Evolutionary conservation across 2,329 filamentous ascomycete genomes (phyloP).

Genomic region (Ceratocystis albifundus): DNA sequence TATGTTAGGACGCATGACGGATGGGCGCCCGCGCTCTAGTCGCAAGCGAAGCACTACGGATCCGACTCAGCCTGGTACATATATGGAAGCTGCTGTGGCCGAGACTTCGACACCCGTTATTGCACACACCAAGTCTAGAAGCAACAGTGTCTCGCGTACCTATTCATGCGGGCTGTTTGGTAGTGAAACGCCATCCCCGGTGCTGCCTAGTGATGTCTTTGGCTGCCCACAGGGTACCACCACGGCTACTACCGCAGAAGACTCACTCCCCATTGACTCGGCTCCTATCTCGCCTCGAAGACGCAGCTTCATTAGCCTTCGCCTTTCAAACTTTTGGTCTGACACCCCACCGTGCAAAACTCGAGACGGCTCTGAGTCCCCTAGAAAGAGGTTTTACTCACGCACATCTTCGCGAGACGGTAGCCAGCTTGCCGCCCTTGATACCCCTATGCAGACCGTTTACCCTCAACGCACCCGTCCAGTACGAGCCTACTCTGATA

Average conservation of each 20-base stretch:
- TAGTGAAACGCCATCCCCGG: not conserved
- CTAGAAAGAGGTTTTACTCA: conserved; percentile 18
- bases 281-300: conserved; percentile 30
- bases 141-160: not conserved
- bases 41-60: conserved; percentile 13
- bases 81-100: not conserved
- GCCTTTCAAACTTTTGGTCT: conserved; percentile 20
- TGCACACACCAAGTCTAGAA: not conserved
- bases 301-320: conserved; percentile 27
- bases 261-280: not conserved
- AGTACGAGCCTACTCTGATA: conserved; percentile 26
- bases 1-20: conserved; percentile 21
- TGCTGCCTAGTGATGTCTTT: not conserved
- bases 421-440: not conserved
- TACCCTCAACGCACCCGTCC: conserved; percentile 11
- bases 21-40: conserved; percentile 7
- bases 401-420: conserved; percentile 8
- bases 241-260: not conserved
- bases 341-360: conserved; percentile 24
- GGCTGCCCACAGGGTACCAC: not conserved
- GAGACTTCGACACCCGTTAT: not conserved
- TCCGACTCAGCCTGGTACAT: not conserved
- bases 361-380: conserved; percentile 15
- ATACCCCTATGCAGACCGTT: not conserved
- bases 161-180: conserved; percentile 11